Evolutionary conservation across 768 basidiomycete species (phyloP), one percentile per base, ranked within the genome.

Genomic region (Suillus ampliporus): DNA sequence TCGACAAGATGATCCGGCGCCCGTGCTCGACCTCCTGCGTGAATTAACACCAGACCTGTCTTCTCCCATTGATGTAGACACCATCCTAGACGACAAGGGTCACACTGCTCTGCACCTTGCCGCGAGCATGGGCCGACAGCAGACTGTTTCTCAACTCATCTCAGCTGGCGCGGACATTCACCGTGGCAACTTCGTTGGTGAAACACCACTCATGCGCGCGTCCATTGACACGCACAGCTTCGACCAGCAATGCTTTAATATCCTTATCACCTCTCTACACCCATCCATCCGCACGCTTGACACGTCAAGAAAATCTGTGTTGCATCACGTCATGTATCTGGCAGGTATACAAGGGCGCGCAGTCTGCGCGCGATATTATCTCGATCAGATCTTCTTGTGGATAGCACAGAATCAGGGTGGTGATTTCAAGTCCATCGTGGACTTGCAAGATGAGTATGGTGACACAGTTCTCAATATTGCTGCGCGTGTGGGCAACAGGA

Each of bases 391-490:
- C 58, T 88, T 99, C 68, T 83, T 89, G 65, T 94, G 89, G 88
- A 86, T 98, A 67, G 94, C 89, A 19, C 85, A 90, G 61, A 80
- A 89, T 63, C 87, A 94, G 68, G 84, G 83, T 9, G 91, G 89
- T 2, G 88, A 90, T 67, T 95, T 94, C 71, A 82, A 83, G 68
- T 88, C 86, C 5, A 77, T 98, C 57, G 89, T 99, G 13, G 94
- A 99, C 74, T 79, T 97, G 46, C 93, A 94, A 76, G 97, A 99
- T 71, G 88, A 92, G 67, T 90, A 98, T 73, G 97, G 97, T 0
- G 97, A 99, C 72, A 98, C 97, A 0, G 94, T 94, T 8, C 75
- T 99, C 69, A 97, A 97, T 77, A 92, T 99, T 68, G 94, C 97
- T 15, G 96, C 97, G 1, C 79, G 97, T 61, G 91, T 99, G 1